A percentile compares a stretch with the other conserved stretches of the same genome.
Evolutionary conservation across 2,329 filamentous ascomycete species (phyloP).

Genomic region (Alternaria metachromatica): DNA sequence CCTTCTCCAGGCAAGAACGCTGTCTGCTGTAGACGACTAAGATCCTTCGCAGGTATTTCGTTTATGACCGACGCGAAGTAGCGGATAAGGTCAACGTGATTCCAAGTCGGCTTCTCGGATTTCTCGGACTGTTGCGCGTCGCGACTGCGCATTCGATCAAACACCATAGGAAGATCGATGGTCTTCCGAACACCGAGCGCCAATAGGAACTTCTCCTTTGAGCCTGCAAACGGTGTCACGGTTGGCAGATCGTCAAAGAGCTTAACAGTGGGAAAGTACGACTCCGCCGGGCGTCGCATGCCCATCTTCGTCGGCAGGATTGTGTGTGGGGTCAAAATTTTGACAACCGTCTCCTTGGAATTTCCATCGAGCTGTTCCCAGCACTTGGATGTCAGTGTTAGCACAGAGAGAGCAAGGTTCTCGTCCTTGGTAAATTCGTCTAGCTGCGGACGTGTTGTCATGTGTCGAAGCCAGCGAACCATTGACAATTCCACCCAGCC

Average conservation of each 20-base stretch:
- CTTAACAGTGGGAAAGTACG: constrained; percentile 93
- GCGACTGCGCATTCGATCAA: constrained; percentile 77
- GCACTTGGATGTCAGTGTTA: constrained; percentile 82
- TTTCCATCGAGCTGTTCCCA: constrained; percentile 80
- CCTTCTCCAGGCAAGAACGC: constrained; percentile 78
- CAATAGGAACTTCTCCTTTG: constrained; percentile 89
- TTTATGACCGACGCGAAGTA: constrained; percentile 89
- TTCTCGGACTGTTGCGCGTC: constrained; percentile 51
- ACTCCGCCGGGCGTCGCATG: constrained; percentile 83
- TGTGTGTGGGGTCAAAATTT: constrained; percentile 70
- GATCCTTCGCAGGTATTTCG: constrained; percentile 84
- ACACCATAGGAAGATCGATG: constrained; percentile 91
- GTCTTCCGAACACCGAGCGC: constrained; percentile 93
- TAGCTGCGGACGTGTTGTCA: constrained; percentile 67
- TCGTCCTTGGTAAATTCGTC: constrained; percentile 70
- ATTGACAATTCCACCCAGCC: constrained; percentile 88
- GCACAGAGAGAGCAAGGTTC: constrained; percentile 76
- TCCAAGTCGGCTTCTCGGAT: constrained; percentile 71
- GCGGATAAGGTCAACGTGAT: constrained; percentile 91
- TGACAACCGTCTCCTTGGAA: constrained; percentile 70
- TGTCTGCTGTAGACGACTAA: constrained; percentile 77
- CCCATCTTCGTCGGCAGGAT: constrained; percentile 90
- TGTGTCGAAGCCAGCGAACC: constrained; percentile 82
- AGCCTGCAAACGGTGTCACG: constrained; percentile 71
- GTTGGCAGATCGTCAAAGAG: constrained; percentile 92